Base-by-base conservation (phyloP, 2,329 filamentous ascomycete species). In the Lecanosticta acicola region DNA sequence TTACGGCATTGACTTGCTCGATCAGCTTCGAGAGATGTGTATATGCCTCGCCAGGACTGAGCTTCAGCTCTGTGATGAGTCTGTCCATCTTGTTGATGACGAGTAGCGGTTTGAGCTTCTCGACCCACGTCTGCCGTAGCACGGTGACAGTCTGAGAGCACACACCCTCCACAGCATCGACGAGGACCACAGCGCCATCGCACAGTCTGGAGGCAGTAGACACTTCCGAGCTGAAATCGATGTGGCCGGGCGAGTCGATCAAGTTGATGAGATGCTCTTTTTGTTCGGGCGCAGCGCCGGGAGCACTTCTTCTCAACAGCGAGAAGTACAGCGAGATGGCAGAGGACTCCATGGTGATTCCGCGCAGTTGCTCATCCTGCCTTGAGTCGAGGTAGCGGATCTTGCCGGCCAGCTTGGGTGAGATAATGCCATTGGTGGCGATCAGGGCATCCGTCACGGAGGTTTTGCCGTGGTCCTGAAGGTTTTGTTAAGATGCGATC, bases 271-370 rank as follows among this genome's bases (percentile, higher is more conserved):
- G 76, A 63, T 95, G 96, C 67, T 98, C 91, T 63, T 88, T 88
- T 16, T 85, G 77, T 59, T 83, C 78, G 0, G 66, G 65, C 36
- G 56, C 45, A 5, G 64, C 60, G 20, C 66, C 57, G 18, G 87
- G 83, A 1, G 79, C 74, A 32, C 80, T 73, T 56, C 87, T 80
- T 56, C 90, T 79, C 43, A 94, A 73, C 78, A 97, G 87, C 29
- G 90, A 94, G 67, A 98, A 98, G 69, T 86, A 94, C 26, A 98
- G 75, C 0, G 93, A 97, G 54, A 98, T 98, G 51, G 93, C 93
- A 4, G 91, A 97, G 0, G 93, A 97, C 68, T 98, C 93, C 93
- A 98, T 98, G n/a, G 93, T 98, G 63, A 98, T 98, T 46, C 93
- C 93, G 55, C 93, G 84, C 13, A 87, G 79, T 70, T 98, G 93